Evolutionary conservation across 1,139 yeast species (phyloP).

Genomic region (Saccharomyces hybrid): DNA sequence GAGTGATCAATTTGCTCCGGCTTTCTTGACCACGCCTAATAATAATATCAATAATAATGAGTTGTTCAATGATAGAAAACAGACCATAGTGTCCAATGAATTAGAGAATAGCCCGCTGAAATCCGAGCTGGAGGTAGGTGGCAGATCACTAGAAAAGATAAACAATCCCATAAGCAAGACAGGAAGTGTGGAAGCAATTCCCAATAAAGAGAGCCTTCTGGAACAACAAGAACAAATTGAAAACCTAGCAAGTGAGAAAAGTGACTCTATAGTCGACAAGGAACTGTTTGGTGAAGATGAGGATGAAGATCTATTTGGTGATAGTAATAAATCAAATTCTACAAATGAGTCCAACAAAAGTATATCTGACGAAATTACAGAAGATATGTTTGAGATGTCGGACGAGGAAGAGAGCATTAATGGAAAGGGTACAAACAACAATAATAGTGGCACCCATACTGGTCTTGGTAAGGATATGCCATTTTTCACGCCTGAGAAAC

Average conservation of each 20-base stretch:
- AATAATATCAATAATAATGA: constrained; percentile 16
- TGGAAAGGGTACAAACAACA: not conserved
- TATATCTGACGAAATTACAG: constrained; percentile 27
- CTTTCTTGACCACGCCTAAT: constrained; percentile 24
- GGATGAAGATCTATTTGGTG: constrained; percentile 31
- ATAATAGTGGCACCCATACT: constrained; percentile 1
- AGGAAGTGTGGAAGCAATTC: not conserved
- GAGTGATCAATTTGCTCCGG: constrained; percentile 17
- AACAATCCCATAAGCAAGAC: not conserved
- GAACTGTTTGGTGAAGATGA: constrained; percentile 24
- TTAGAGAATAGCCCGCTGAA: constrained; percentile 12
- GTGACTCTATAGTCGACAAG: constrained; percentile 18
- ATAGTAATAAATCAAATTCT: constrained; percentile 21
- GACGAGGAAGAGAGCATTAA: constrained; percentile 23
- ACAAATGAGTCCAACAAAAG: constrained; percentile 10
- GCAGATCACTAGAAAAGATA: not conserved
- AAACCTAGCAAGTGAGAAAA: constrained; percentile 5
- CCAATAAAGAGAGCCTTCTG: not conserved
- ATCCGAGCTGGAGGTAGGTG: not conserved
- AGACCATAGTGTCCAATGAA: constrained; percentile 6
- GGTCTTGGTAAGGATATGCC: constrained; percentile 3
- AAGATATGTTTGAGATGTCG: constrained; percentile 31
- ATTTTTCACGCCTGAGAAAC: constrained; percentile 1
- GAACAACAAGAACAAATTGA: not conserved
- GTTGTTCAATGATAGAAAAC: constrained; percentile 19